phyloP scores from a whole-genome alignment of 805 yeast species.

The Pachysolen tannophilus region DNA sequence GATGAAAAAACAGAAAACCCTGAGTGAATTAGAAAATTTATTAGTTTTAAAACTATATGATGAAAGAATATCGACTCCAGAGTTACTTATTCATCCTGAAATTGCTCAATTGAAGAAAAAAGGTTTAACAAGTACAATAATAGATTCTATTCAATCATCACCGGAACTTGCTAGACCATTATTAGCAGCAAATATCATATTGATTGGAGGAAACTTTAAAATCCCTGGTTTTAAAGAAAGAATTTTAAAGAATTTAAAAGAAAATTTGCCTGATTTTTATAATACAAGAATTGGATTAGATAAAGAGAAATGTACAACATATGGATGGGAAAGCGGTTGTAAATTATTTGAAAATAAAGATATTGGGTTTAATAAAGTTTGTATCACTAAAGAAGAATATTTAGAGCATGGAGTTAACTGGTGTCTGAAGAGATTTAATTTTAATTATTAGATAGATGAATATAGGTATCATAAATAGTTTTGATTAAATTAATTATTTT shows the following conservation, averaged over 20 bases:
- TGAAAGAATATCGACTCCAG: slow-evolving; percentile 87
- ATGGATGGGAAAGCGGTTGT: slow-evolving; percentile 54
- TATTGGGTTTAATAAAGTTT: slow-evolving; percentile 39
- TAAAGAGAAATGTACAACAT: slow-evolving; percentile 23
- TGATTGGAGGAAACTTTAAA: slow-evolving; percentile 78
- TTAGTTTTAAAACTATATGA: slow-evolving; percentile 68
- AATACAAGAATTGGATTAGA: slow-evolving; percentile 37
- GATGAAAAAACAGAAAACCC: slow-evolving; percentile 17
- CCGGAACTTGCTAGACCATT: slow-evolving; percentile 74
- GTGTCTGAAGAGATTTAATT: slow-evolving; percentile 18
- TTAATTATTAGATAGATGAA: too few species aligned
- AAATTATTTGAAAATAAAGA: slow-evolving; percentile 31
- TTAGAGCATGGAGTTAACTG: slow-evolving; percentile 68
- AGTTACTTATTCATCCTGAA: slow-evolving; percentile 78
- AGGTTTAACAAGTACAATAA: slow-evolving; percentile 65
- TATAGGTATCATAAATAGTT: too few species aligned
- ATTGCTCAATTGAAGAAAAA: slow-evolving; percentile 68
- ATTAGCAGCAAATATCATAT: slow-evolving; percentile 67
- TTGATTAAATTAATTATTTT: too few species aligned
- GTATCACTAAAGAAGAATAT: slow-evolving; percentile 73
- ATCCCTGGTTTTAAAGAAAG: slow-evolving; percentile 62
- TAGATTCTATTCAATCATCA: slow-evolving; percentile 57
- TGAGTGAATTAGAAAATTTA: slow-evolving; percentile 31
- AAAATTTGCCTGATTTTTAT: slow-evolving; percentile 69
- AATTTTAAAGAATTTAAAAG: slow-evolving; percentile 49